These are phyloP conservation scores for Aspergillus panamensis DNA, from an alignment of 495 filamentous ascomycete genomes.

Conservation along the genomic window DNA sequence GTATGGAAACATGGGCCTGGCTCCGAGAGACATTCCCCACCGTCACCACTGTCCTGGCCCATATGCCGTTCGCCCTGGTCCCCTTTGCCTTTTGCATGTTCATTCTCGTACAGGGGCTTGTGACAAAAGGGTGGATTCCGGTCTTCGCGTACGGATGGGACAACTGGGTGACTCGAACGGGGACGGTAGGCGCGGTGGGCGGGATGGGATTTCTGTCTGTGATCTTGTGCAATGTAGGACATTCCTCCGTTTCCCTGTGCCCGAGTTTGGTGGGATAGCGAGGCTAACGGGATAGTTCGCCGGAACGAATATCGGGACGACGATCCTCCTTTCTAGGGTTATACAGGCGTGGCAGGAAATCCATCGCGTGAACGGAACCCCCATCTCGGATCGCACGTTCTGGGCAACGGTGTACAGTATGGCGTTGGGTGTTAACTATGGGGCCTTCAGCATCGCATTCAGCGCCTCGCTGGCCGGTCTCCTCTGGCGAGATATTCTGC, in stretches of 20 bases:
- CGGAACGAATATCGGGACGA: slow-evolving; percentile 15
- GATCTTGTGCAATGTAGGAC: slow-evolving; percentile 11
- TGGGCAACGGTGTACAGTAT: slow-evolving; percentile 16
- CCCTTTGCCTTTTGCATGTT: slow-evolving; percentile 15
- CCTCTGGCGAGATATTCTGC: slow-evolving; percentile 13
- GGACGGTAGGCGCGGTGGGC: slow-evolving; percentile 6
- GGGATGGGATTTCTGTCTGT: slow-evolving; percentile 14
- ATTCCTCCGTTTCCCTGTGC: background rate
- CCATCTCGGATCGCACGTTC: slow-evolving; percentile 12
- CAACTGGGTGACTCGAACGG: slow-evolving; percentile 11
- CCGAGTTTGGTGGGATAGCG: background rate
- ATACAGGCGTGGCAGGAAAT: slow-evolving; percentile 10
- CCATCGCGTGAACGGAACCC: background rate
- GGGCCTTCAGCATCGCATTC: slow-evolving; percentile 13
- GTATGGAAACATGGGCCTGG: background rate
- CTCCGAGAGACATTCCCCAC: slow-evolving; percentile 11
- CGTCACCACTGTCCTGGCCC: slow-evolving; percentile 4
- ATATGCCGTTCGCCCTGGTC: slow-evolving; percentile 13
- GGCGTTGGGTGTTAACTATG: slow-evolving; percentile 14
- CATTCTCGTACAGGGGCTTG: slow-evolving; percentile 9
- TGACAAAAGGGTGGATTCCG: slow-evolving; percentile 13
- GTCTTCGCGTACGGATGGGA: slow-evolving; percentile 17
- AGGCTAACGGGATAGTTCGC: slow-evolving; percentile 10
- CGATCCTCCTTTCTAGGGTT: slow-evolving; percentile 14
- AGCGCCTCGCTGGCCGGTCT: slow-evolving; percentile 12